phyloP scores from a whole-genome alignment of 805 yeast species.

The Sugiyamaella floridensis region DNA sequence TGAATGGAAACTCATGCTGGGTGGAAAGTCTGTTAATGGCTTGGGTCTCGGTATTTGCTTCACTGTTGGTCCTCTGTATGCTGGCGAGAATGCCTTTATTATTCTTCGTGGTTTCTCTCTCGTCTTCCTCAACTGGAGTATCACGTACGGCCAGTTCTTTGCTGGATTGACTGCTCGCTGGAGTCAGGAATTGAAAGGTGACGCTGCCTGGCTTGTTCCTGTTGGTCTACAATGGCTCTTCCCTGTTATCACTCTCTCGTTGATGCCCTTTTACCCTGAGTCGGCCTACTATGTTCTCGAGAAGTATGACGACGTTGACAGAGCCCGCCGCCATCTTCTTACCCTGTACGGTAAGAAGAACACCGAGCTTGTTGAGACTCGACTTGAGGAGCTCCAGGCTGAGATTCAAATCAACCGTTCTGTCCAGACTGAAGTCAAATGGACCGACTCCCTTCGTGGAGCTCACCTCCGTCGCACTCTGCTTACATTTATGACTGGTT shows the following conservation, averaged over 20 bases:
- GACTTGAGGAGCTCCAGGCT: not conserved
- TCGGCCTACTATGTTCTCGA: constrained; percentile 1
- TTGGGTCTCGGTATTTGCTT: constrained; percentile 7
- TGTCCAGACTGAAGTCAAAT: not conserved
- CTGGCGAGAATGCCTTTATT: constrained; percentile 2
- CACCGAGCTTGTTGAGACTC: not conserved
- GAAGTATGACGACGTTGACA: not conserved
- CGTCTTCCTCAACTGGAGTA: constrained; percentile 6
- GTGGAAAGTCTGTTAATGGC: constrained; percentile 3
- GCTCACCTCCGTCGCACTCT: not conserved
- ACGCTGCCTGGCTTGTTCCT: constrained; percentile 3
- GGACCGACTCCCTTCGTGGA: constrained; percentile 1
- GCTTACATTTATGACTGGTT: constrained; percentile 1
- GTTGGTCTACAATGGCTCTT: constrained; percentile 6
- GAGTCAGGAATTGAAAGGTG: not conserved
- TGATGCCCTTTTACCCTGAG: constrained; percentile 6
- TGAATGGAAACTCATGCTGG: constrained; percentile 8
- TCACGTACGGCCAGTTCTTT: constrained; percentile 8
- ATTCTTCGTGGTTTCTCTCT: constrained; percentile 2
- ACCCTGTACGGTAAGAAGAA: constrained; percentile 1
- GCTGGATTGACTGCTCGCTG: constrained; percentile 5
- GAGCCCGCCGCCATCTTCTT: not conserved
- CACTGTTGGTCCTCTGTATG: constrained; percentile 4
- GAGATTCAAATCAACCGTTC: constrained; percentile 1
- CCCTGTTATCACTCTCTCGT: constrained; percentile 2